These are phyloP conservation scores for Apiospora arundinis DNA, from an alignment of 2,329 filamentous ascomycete species.

Conservation along the genomic window DNA sequence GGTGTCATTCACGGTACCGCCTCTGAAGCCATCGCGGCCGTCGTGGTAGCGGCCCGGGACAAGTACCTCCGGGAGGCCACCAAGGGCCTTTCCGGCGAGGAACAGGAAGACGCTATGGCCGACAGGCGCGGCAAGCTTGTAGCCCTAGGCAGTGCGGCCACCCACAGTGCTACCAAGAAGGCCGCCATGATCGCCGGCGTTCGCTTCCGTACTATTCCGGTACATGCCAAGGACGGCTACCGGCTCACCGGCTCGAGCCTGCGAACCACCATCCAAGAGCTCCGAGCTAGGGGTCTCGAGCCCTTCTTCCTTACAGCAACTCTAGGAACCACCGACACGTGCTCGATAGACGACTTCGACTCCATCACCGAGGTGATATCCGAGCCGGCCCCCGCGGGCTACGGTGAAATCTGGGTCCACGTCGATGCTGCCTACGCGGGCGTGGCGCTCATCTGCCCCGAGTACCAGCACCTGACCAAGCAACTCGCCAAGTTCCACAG, in stretches of 20 bases:
- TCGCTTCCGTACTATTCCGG: constrained; percentile 74
- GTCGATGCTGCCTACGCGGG: constrained; percentile 94
- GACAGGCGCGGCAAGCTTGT: constrained; percentile 75
- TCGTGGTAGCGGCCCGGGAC: constrained; percentile 87
- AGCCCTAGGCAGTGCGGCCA: constrained; percentile 77
- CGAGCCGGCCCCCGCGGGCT: constrained; percentile 35
- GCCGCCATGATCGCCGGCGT: constrained; percentile 86
- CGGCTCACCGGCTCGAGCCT: constrained; percentile 72
- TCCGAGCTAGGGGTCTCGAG: constrained; percentile 72
- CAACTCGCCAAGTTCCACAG: constrained; percentile 76
- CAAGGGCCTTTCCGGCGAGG: constrained; percentile 47
- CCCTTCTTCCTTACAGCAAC: constrained; percentile 89
- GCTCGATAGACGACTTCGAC: constrained; percentile 82
- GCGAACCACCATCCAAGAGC: constrained; percentile 65
- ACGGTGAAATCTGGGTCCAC: constrained; percentile 81
- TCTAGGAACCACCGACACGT: constrained; percentile 86
- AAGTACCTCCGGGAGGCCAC: constrained; percentile 71
- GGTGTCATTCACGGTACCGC: constrained; percentile 95
- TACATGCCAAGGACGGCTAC: constrained; percentile 67
- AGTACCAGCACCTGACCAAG: constrained; percentile 73
- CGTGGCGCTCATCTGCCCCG: constrained; percentile 79
- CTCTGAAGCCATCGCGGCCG: constrained; percentile 84
- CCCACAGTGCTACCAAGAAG: constrained; percentile 87
- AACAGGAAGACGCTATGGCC: constrained; percentile 72
- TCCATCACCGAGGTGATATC: constrained; percentile 64